Conservation (phyloP, 768 basidiomycete genomes). For the Mycena capillaripes region DNA sequence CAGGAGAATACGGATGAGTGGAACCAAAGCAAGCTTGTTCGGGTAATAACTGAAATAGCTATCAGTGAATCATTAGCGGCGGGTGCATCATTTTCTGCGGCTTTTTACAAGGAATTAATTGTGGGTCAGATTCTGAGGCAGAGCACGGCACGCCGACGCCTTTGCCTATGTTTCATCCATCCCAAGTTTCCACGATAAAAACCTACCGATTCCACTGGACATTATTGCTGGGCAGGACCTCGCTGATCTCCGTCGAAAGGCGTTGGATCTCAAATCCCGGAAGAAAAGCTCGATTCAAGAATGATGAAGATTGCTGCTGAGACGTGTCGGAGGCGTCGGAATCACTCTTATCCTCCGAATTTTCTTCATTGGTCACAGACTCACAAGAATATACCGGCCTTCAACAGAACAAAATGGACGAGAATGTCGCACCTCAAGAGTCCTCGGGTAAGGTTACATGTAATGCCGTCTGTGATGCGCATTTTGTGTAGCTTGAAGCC, state of each 20-base stretch:
- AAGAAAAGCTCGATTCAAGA: background rate
- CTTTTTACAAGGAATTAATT: background rate
- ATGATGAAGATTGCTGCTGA: no score
- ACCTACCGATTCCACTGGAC: constrained; percentile 20
- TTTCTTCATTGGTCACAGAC: no score
- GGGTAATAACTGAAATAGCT: constrained; percentile 16
- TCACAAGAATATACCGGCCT: no score
- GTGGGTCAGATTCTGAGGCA: constrained; percentile 1
- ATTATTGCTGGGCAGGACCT: constrained; percentile 33
- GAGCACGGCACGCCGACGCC: constrained; percentile 1
- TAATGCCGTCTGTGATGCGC: background rate
- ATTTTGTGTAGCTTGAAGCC: background rate
- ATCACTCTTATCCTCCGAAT: no score
- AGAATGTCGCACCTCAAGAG: background rate
- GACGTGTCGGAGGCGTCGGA: background rate
- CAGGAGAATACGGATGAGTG: constrained; percentile 20
- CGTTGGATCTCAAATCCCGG: background rate
- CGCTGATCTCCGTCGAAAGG: constrained; percentile 24
- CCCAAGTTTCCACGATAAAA: constrained; percentile 22
- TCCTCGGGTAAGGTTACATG: background rate
- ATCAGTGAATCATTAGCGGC: constrained; percentile 30
- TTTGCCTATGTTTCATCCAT: background rate
- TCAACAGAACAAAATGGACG: background rate
- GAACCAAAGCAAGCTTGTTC: constrained; percentile 30
- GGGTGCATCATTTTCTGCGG: background rate